Conservation (phyloP, 148 eudicot species). For the Vaccinium corymbosum region DNA sequence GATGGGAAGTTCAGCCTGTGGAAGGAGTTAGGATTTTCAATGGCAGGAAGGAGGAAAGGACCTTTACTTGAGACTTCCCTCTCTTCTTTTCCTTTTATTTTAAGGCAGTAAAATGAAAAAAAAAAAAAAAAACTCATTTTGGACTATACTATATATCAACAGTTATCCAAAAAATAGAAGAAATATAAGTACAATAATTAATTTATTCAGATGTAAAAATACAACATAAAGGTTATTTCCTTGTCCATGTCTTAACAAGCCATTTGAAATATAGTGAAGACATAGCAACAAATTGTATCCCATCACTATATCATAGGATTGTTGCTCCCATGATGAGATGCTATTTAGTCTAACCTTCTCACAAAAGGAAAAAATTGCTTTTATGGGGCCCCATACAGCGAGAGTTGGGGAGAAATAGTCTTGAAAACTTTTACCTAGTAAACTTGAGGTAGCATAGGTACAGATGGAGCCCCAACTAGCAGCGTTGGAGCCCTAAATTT, state of each 20-base stretch:
- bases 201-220: neutral
- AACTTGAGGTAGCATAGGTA: neutral
- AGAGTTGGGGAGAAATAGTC: neutral
- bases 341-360: neutral
- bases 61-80: neutral
- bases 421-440: neutral
- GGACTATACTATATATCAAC: neutral
- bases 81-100: neutral
- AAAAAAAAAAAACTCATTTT: neutral
- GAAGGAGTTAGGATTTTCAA: constrained; percentile 9
- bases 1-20: neutral
- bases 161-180: neutral
- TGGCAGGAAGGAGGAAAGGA: neutral
- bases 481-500: neutral
- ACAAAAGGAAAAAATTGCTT: neutral
- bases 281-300: neutral
- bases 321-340: neutral
- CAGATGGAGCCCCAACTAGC: neutral
- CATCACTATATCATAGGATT: neutral
- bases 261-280: neutral
- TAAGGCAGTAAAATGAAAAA: neutral
- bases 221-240: neutral
- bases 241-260: neutral
- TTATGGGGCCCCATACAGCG: neutral
- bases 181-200: neutral